These are phyloP conservation scores for Hyaloperonospora arabidopsidis DNA, from an alignment of 352 stramenopile genomes.

Conservation along the genomic window DNA sequence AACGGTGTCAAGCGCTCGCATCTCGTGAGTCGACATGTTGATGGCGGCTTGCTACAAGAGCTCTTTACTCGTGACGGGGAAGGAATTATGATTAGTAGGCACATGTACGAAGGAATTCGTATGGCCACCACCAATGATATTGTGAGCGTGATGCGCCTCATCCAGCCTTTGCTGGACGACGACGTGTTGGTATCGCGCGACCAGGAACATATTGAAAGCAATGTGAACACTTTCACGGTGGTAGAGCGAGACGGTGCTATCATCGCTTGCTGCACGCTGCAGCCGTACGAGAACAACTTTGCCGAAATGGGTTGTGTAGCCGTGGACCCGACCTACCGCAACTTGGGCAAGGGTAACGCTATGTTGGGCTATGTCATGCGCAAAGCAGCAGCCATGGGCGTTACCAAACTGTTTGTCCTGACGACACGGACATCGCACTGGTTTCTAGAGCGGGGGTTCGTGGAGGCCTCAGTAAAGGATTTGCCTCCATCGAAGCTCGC, in stretches of 20 bases:
- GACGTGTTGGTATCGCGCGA: conserved; percentile 84
- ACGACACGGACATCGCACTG: conserved; percentile 97
- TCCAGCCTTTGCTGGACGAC: conserved; percentile 81
- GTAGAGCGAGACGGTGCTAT: conserved; percentile 85
- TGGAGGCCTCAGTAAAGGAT: conserved; percentile 82
- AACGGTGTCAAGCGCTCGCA: conserved; percentile 82
- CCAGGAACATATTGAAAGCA: conserved; percentile 84
- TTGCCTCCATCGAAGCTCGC: conserved; percentile 72
- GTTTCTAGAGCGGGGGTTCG: conserved; percentile 96
- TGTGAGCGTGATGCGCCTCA: conserved; percentile 81
- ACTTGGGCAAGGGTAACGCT: conserved; percentile 81
- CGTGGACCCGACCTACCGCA: conserved; percentile 83
- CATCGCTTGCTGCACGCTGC: conserved; percentile 83
- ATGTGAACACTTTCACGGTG: conserved; percentile 83
- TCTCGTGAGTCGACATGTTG: conserved; percentile 77
- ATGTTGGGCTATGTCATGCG: conserved; percentile 88
- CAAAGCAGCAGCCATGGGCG: conserved; percentile 74
- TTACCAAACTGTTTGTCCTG: conserved; percentile 94
- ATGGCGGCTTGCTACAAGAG: conserved; percentile 91
- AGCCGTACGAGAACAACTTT: conserved; percentile 86
- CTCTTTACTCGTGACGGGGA: conserved; percentile 96
- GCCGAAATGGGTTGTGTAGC: conserved; percentile 88
- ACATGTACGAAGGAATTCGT: conserved; percentile 95
- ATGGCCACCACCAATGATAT: conserved; percentile 90
- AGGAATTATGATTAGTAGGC: conserved; percentile 93